These are phyloP conservation scores for Quercus dentata DNA, from an alignment of 306 rosid genomes.

Conservation along the genomic window DNA sequence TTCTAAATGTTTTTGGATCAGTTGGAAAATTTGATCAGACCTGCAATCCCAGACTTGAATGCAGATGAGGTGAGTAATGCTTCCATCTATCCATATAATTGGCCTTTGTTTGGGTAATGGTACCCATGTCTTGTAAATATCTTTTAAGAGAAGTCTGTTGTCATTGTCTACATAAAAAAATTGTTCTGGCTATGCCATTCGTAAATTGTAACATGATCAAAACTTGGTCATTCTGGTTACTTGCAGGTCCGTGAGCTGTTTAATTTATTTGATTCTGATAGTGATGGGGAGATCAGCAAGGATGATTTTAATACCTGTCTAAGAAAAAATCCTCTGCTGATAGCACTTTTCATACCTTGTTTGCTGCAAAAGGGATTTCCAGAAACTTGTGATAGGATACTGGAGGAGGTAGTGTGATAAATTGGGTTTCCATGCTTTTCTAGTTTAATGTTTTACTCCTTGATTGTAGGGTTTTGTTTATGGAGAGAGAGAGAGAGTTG, in stretches of 20 bases:
- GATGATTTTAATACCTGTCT: conserved; percentile 59
- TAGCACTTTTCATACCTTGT: conserved; percentile 65
- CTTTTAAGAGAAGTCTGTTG: not conserved
- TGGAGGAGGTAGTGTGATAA: conserved; percentile 43
- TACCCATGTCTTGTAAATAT: not conserved
- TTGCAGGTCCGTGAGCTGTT: conserved; percentile 67
- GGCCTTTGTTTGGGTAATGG: not conserved
- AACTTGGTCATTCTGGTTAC: conserved; percentile 4
- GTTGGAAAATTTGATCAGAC: conserved; percentile 55
- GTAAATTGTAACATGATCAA: not conserved
- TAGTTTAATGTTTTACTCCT: conserved; percentile 3
- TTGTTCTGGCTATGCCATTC: not conserved
- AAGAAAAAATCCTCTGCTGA: conserved; percentile 68
- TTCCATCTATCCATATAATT: not conserved
- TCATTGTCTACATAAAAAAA: not conserved
- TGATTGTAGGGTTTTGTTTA: conserved; percentile 14
- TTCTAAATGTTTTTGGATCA: conserved; percentile 28
- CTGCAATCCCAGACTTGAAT: conserved; percentile 46
- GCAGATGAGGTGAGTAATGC: conserved; percentile 53
- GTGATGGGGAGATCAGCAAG: conserved; percentile 62
- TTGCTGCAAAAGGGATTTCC: conserved; percentile 32
- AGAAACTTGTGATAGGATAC: conserved; percentile 19
- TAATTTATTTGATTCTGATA: conserved; percentile 48
- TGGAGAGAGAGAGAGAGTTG: no score
- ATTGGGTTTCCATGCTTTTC: not conserved